Base-by-base conservation (phyloP, 768 basidiomycete genomes). In the Termitomyces sp. region DNA sequence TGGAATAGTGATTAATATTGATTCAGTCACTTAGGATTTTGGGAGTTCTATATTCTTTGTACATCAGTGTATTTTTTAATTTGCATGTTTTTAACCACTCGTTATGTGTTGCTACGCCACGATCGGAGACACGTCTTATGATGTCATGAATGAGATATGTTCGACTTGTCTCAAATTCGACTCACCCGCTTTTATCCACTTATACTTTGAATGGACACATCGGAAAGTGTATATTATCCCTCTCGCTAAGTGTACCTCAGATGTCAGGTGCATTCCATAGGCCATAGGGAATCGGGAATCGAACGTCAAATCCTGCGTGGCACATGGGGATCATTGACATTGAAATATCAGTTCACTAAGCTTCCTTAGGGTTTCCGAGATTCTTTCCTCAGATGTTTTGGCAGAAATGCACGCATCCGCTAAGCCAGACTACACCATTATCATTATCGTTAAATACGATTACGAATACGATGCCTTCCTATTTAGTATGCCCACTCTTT, bases 401-500 rank as follows among this genome's bases (percentile, higher is more conserved):
- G 67, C 69, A 38, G 82, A 83, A 70, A 83, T 96, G 86, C 74
- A 87, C 60, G 91, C 91, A 2, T 84, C 87, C 9, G 73, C 87
- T 20, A 92, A 91, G 71, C 84, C 84, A 52, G 74, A 81, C 65
- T 91, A 92, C 72, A 91, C 92, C 1, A 68, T 91, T 63, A 77
- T 92, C 67, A 77, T 73, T 3, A 79, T 96, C 51, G 64, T 74
- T 14, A 59, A 78, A 9, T 89, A 25, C 25, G 25, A 25, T 25
- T 25, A 25, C 25, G 25, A 25, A 25, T 25, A 81, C 67, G 91
- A 96, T 66, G 92, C 83, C 9, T 86, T 84, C 80, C 66, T 96
- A 61, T 79, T 92, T 55, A 94, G 91, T 60, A 79, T 92, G 61
- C 88, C 88, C 54, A 90, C 89, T 32, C 88, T 92, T 66, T 96